Evolutionary conservation across 2,329 filamentous ascomycete genomes (phyloP).

Genomic region (Trichoderma brevicompactum): DNA sequence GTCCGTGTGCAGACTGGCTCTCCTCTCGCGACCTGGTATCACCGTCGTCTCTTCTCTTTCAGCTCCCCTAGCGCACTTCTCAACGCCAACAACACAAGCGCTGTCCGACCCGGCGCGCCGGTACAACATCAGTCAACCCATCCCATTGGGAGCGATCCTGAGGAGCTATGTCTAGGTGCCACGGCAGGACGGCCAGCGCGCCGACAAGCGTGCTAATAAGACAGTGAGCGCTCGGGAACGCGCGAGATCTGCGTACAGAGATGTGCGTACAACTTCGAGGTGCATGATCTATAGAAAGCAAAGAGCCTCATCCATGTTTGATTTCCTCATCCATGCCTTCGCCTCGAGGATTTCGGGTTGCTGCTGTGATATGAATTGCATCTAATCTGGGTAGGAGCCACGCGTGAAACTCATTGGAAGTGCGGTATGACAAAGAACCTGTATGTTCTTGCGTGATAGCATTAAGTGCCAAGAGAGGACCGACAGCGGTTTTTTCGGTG

Average conservation of each 20-base stretch:
- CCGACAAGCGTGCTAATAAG: slow-evolving; percentile 23
- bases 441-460: not conserved
- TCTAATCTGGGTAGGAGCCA: not conserved
- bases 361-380: slow-evolving; percentile 25
- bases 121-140: slow-evolving; percentile 25
- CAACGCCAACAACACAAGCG: slow-evolving; percentile 16
- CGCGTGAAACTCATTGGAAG: not conserved
- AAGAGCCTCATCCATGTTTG: slow-evolving; percentile 26
- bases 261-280: slow-evolving; percentile 28
- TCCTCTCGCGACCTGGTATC: slow-evolving; percentile 6
- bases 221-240: slow-evolving; percentile 25
- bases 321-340: slow-evolving; percentile 25
- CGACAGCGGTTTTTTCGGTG: too few species aligned
- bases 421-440: slow-evolving; percentile 3
- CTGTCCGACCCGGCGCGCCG: slow-evolving; percentile 20
- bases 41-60: slow-evolving; percentile 8
- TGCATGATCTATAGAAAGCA: slow-evolving; percentile 28
- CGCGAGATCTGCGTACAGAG: slow-evolving; percentile 29
- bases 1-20: not conserved
- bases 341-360: slow-evolving; percentile 21
- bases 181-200: slow-evolving; percentile 23
- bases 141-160: slow-evolving; percentile 22
- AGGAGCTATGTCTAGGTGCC: slow-evolving; percentile 18
- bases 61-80: slow-evolving; percentile 17
- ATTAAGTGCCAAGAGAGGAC: not conserved